Evolutionary conservation across 805 yeast species (phyloP).

Genomic region (Priceomyces melissophilus): DNA sequence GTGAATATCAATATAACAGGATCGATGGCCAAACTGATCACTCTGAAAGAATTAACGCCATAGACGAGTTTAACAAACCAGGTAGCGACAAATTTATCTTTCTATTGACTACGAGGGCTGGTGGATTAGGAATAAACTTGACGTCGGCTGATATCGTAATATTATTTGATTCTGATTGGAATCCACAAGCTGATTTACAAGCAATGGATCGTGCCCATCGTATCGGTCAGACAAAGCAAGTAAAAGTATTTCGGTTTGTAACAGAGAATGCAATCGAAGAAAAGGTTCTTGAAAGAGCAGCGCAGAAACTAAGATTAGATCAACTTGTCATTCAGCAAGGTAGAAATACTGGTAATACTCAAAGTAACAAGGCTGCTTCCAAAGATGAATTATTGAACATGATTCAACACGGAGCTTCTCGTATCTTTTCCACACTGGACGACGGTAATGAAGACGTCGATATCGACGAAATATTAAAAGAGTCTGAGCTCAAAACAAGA

Average conservation of each 20-base stretch:
- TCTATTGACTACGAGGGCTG: slow-evolving; percentile 78
- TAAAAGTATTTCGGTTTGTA: slow-evolving; percentile 70
- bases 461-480: slow-evolving; percentile 56
- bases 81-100: slow-evolving; percentile 71
- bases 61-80: slow-evolving; percentile 78
- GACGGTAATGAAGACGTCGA: slow-evolving; percentile 47
- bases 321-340: slow-evolving; percentile 84
- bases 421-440: slow-evolving; percentile 43
- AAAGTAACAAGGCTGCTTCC: slow-evolving; percentile 40
- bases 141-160: slow-evolving; percentile 80
- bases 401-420: slow-evolving; percentile 83
- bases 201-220: slow-evolving; percentile 91
- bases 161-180: slow-evolving; percentile 80
- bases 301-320: slow-evolving; percentile 74
- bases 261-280: slow-evolving; percentile 85
- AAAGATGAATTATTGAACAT: slow-evolving; percentile 74
- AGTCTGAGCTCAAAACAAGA: slow-evolving; percentile 62
- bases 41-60: slow-evolving; percentile 67
- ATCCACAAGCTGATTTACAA: slow-evolving; percentile 85
- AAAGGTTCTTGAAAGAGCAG: slow-evolving; percentile 75
- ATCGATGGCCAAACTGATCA: slow-evolving; percentile 85
- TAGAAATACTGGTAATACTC: slow-evolving; percentile 35
- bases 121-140: slow-evolving; percentile 83
- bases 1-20: slow-evolving; percentile 69
- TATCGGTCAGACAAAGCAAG: slow-evolving; percentile 84